These are phyloP conservation scores for Galerina marginata DNA, from an alignment of 768 basidiomycete genomes.

Conservation along the genomic window DNA sequence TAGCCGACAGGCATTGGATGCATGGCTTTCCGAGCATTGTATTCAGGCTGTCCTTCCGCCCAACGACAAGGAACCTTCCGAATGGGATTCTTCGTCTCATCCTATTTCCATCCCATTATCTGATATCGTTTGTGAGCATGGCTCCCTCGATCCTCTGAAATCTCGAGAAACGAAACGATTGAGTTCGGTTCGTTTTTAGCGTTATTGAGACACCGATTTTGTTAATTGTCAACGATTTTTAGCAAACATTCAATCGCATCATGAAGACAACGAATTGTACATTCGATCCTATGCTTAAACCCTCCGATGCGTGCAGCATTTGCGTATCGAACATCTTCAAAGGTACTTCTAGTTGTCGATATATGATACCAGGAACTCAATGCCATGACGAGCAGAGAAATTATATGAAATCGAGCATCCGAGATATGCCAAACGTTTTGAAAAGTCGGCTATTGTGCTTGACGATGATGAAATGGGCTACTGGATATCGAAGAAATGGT, in stretches of 20 bases:
- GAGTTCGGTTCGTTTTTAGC: slow-evolving; percentile 44
- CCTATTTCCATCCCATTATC: slow-evolving; percentile 33
- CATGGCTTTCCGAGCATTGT: slow-evolving; percentile 58
- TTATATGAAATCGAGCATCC: slow-evolving; percentile 75
- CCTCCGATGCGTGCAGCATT: slow-evolving; percentile 59
- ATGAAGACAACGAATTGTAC: slow-evolving; percentile 47
- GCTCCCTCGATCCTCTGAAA: slow-evolving; percentile 62
- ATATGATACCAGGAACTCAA: background rate
- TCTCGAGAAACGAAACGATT: slow-evolving; percentile 73
- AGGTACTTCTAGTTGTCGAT: slow-evolving; percentile 43
- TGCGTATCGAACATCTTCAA: slow-evolving; percentile 65
- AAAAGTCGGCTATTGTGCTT: slow-evolving; percentile 49
- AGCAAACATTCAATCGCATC: slow-evolving; percentile 55
- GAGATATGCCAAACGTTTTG: slow-evolving; percentile 60
- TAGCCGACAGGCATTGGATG: slow-evolving; percentile 62
- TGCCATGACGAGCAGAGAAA: slow-evolving; percentile 50
- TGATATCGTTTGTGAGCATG: slow-evolving; percentile 69
- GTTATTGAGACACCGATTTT: background rate
- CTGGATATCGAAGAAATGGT: slow-evolving; percentile 84
- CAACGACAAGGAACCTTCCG: background rate
- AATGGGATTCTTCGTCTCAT: background rate
- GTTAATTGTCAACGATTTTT: slow-evolving; percentile 2
- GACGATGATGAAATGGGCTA: slow-evolving; percentile 50
- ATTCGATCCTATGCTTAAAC: slow-evolving; percentile 53
- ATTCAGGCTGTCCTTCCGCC: slow-evolving; percentile 30